phyloP scores from a whole-genome alignment of 257 asterid species.

The Plantago elongata region DNA sequence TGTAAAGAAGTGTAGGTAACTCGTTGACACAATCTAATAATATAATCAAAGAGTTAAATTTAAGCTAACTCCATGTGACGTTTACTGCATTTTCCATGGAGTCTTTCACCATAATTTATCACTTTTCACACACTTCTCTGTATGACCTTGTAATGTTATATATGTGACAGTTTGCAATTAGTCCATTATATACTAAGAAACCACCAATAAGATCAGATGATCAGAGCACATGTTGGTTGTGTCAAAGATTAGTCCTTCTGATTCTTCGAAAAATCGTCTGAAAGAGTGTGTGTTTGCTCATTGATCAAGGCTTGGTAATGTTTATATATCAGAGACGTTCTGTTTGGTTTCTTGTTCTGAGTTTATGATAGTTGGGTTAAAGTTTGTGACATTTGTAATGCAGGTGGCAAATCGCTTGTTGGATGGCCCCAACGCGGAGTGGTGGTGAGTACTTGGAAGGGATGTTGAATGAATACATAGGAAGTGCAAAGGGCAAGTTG shows the following conservation, averaged over 20 bases:
- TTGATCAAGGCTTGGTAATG: background rate
- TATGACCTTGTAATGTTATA: conserved; percentile 10
- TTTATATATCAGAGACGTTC: background rate
- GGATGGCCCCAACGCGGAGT: conserved; percentile 34
- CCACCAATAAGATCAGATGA: conserved; percentile 7
- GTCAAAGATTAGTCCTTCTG: background rate
- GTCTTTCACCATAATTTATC: conserved; percentile 42
- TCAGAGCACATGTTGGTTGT: background rate
- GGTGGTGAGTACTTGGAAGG: conserved; percentile 80
- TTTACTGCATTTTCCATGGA: conserved; percentile 61
- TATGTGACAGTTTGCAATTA: conserved; percentile 24
- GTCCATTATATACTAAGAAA: conserved; percentile 21
- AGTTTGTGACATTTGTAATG: conserved; percentile 6
- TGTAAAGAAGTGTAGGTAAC: conserved; percentile 38
- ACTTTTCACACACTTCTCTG: conserved; percentile 25
- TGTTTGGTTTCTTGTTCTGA: background rate
- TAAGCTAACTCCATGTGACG: conserved; percentile 79
- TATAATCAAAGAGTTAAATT: conserved; percentile 9
- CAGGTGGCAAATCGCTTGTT: conserved; percentile 17
- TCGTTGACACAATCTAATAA: conserved; percentile 21
- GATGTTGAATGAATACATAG: conserved; percentile 62
- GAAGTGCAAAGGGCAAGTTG: conserved; percentile 36
- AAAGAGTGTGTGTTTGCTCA: background rate
- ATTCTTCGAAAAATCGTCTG: background rate
- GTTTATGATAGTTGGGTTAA: background rate